Evolutionary conservation across 805 yeast genomes (phyloP).

Genomic region (Naumovozyma castellii): DNA sequence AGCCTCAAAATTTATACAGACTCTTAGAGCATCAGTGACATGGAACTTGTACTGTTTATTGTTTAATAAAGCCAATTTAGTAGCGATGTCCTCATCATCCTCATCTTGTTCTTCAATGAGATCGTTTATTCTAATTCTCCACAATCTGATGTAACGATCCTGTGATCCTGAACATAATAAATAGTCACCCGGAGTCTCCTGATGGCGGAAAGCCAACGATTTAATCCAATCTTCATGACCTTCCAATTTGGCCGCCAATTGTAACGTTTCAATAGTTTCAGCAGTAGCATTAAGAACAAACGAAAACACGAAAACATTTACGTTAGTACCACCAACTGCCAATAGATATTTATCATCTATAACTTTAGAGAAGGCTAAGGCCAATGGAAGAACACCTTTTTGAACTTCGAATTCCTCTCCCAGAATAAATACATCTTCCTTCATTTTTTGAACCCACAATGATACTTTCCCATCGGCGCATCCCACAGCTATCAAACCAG

Average conservation of each 20-base stretch:
- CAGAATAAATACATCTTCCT: constrained; percentile 12
- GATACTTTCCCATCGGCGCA: constrained; percentile 51
- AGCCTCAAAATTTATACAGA: constrained; percentile 77
- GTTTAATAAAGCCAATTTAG: constrained; percentile 45
- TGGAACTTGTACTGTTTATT: constrained; percentile 64
- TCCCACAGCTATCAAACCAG: constrained; percentile 45
- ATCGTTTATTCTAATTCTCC: constrained; percentile 62
- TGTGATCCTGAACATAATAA: constrained; percentile 85
- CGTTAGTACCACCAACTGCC: constrained; percentile 67
- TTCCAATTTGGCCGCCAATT: constrained; percentile 44
- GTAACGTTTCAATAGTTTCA: constrained; percentile 16
- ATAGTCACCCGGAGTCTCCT: constrained; percentile 39
- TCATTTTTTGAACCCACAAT: constrained; percentile 37
- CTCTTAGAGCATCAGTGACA: constrained; percentile 30
- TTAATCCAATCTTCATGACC: constrained; percentile 98
- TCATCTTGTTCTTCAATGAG: constrained; percentile 39
- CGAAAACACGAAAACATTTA: constrained; percentile 44
- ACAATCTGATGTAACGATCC: constrained; percentile 82
- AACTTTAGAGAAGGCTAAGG: constrained; percentile 20
- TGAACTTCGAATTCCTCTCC: constrained; percentile 19
- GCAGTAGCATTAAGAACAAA: constrained; percentile 24
- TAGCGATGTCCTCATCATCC: constrained; percentile 39
- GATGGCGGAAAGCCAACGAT: constrained; percentile 49
- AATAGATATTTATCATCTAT: constrained; percentile 34
- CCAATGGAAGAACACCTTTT: constrained; percentile 22